phyloP scores from a whole-genome alignment of 176 grass and related monocot species.

The Avena eriantha region DNA sequence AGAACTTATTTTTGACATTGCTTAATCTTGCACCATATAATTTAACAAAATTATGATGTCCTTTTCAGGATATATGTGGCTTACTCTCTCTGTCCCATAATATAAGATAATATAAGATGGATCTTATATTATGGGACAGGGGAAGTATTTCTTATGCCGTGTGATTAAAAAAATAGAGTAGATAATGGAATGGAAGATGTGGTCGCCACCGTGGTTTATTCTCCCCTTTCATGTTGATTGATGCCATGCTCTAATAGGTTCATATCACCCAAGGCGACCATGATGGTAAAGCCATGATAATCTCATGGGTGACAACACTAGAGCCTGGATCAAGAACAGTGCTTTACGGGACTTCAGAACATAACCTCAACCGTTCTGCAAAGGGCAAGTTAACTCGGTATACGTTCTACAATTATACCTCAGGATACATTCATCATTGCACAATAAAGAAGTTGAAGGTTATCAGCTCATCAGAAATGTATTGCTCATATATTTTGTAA shows the following conservation, averaged over 20 bases:
- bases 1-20: too few species aligned
- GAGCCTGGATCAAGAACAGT: constrained; percentile 85
- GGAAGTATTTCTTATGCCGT: neutral
- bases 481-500: neutral
- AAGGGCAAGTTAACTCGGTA: constrained; percentile 63
- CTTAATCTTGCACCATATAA: too few species aligned
- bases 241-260: constrained; percentile 59
- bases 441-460: constrained; percentile 77
- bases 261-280: constrained; percentile 92
- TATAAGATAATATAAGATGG: too few species aligned
- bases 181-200: neutral
- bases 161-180: neutral
- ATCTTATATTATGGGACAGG: too few species aligned
- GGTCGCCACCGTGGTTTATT: neutral
- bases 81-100: too few species aligned
- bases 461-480: neutral
- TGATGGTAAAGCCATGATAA: constrained; percentile 72
- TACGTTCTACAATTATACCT: constrained; percentile 91
- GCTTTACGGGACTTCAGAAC: constrained; percentile 61
- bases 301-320: constrained; percentile 75
- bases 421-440: constrained; percentile 90
- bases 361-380: constrained; percentile 60
- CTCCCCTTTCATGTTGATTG: constrained; percentile 9
- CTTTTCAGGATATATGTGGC: too few species aligned
- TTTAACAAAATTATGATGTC: too few species aligned